Conservation (phyloP, 2,329 filamentous ascomycete species). For the Pseudocercospora pini-densiflorae region DNA sequence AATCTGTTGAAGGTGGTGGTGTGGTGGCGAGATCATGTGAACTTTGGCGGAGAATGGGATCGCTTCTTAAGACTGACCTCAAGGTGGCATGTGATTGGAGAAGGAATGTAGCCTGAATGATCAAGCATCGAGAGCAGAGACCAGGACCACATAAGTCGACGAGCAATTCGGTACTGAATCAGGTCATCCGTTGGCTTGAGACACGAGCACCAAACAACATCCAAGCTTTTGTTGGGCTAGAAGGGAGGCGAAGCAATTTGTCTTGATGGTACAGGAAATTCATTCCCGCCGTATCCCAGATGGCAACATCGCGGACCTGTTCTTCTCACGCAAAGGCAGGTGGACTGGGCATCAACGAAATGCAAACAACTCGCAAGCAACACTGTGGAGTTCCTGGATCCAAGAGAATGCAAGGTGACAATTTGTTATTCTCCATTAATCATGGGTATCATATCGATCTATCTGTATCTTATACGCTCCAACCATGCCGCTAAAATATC, state of each 20-base stretch:
- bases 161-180: not conserved
- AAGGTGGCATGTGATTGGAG: no score
- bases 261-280: no score
- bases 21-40: not conserved
- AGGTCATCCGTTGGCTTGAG: not conserved
- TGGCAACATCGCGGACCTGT: not conserved
- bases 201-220: not conserved
- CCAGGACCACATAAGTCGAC: no score
- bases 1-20: not conserved
- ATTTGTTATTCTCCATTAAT: not conserved
- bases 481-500: constrained; percentile 16
- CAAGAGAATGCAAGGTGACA: not conserved
- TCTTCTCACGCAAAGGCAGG: not conserved
- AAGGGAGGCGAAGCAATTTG: not conserved
- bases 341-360: not conserved
- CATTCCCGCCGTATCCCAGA: no score
- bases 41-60: not conserved
- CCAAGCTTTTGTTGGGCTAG: not conserved
- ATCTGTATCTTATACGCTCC: constrained; percentile 9
- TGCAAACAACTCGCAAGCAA: not conserved
- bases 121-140: not conserved
- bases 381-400: not conserved
- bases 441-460: constrained; percentile 10
- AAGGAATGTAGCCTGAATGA: no score
- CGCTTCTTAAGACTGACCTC: not conserved